Base-by-base conservation (phyloP, 2,329 filamentous ascomycete species). In the Trichoderma sp. region DNA sequence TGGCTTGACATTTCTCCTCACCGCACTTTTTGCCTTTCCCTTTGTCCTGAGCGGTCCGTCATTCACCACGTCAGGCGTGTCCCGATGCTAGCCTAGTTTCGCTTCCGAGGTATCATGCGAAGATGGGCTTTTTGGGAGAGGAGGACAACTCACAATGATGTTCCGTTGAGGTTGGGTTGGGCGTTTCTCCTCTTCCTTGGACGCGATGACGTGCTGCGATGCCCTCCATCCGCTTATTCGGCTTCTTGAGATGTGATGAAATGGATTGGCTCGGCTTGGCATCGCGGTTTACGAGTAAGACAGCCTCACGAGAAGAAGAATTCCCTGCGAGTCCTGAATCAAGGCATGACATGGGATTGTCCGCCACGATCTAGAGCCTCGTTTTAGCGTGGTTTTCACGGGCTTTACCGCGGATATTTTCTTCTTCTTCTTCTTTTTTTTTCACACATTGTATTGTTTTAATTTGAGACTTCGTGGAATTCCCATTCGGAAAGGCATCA, bases 51-150 rank as follows among this genome's bases (percentile, higher is more conserved):
- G 35, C 60, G 64, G 65, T 67, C 42, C 25, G 34, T 53, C 59
- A 39, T 39, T 53, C 59, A 39, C 58, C 42, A 60, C 29, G 34
- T 27, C 13, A 48, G 42, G 56, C 53, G 52, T 68, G 53, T 68
- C 67, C 67, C 70, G 70, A 67, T 8, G 67, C 66, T 70, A 67
- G 60, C 70, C 69, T 70, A 69, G 68, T 57, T 56, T 48, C 57
- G 68, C 68, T 57, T 52, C 61, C 29, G n/a, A 57, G n/a, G 27
- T 48, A 57, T 65, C 52, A 65, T 65, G 61, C 61, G 61, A 63
- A 63, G 70, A 75, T 37, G 68, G 60, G 17, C 69, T 35, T 42
- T 34, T 58, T 39, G 17, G n/a, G 39, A 32, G 17, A 22, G 45
- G 34, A 53, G 45, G 32, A 45, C 27, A 48, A 56, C 42, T 22